Conservation (phyloP, 2,329 filamentous ascomycete species). For the Colletotrichum theobromicola region DNA sequence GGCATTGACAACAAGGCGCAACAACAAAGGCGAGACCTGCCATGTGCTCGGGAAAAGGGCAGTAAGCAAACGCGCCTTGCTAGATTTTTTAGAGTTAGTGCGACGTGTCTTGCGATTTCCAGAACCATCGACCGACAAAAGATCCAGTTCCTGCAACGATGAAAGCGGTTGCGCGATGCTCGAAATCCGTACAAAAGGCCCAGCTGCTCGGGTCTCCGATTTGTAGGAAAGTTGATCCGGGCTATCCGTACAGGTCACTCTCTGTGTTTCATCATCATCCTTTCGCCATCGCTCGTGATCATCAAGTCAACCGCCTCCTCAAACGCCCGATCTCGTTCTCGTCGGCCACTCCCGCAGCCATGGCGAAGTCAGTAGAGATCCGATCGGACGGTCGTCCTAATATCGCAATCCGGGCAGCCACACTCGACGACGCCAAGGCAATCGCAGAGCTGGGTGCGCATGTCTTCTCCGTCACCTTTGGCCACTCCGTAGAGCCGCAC, state of each 20-base stretch:
- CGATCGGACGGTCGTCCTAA: background rate
- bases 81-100: background rate
- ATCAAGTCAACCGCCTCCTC: background rate
- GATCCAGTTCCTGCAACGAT: background rate
- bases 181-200: background rate
- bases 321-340: background rate
- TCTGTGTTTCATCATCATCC: background rate
- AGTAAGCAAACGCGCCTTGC: background rate
- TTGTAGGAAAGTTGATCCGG: background rate
- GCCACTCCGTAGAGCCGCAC: constrained; percentile 40
- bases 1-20: constrained; percentile 10
- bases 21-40: background rate
- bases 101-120: constrained; percentile 5
- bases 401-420: background rate
- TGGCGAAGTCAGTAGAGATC: background rate
- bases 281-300: background rate
- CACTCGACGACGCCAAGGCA: constrained; percentile 26
- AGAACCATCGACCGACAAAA: background rate
- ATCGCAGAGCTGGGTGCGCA: constrained; percentile 38
- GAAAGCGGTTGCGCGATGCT: background rate
- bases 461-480: constrained; percentile 45
- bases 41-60: background rate
- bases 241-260: background rate
- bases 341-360: background rate
- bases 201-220: no score